Conservation (phyloP, 208 protist species). For the Leishmania amazonensis region DNA sequence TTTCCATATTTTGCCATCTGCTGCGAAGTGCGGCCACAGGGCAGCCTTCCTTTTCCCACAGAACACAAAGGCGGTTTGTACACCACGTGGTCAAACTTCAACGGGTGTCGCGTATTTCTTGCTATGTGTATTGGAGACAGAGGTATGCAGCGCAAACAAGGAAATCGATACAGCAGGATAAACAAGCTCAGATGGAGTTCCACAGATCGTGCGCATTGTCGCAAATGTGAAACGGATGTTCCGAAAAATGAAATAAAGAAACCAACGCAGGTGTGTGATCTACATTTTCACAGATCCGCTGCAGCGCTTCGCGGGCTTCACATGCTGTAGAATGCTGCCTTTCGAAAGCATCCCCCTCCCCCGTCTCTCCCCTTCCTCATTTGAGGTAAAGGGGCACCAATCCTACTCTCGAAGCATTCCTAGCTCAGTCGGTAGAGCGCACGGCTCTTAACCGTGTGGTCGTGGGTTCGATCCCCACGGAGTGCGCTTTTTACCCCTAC, state of each 20-base stretch:
- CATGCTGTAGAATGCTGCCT: too few species aligned
- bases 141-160: neutral
- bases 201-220: neutral
- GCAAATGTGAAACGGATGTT: neutral
- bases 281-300: too few species aligned
- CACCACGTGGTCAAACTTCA: neutral
- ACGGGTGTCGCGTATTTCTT: neutral
- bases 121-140: neutral
- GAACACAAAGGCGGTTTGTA: too few species aligned
- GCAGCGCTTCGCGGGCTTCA: too few species aligned
- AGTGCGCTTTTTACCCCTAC: constrained; percentile 35
- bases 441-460: constrained; percentile 98
- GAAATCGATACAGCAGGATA: neutral
- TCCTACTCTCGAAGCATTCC: constrained; percentile 36
- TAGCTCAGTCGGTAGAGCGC: constrained; percentile 98
- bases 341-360: too few species aligned
- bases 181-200: neutral
- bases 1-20: neutral
- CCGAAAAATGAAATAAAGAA: neutral
- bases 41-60: neutral
- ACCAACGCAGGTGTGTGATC: too few species aligned
- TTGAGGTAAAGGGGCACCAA: rapidly evolving
- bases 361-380: too few species aligned
- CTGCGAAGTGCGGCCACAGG: too few species aligned
- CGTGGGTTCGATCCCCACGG: constrained; percentile 97